Conservation (phyloP, 2,329 filamentous ascomycete genomes). For the Cytospora schulzeri region DNA sequence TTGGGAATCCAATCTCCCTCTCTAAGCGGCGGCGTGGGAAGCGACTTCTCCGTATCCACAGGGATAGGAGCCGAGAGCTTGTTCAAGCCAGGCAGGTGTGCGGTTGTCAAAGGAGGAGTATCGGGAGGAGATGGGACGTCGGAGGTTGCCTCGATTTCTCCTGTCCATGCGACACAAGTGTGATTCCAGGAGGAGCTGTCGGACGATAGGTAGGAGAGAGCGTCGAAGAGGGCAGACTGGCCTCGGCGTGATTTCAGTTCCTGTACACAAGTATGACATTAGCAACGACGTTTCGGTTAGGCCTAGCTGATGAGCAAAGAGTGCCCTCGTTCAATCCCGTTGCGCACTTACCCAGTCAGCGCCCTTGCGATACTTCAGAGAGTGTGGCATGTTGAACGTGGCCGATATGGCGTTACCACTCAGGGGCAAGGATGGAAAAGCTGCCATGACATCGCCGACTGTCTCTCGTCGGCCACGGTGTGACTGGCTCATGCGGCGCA, state of each 20-base stretch:
- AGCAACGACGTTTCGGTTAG: background rate
- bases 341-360: conserved; percentile 59
- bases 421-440: conserved; percentile 58
- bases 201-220: conserved; percentile 86
- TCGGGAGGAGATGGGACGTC: conserved; percentile 50
- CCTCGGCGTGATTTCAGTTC: conserved; percentile 77
- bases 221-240: conserved; percentile 90
- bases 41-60: conserved; percentile 55
- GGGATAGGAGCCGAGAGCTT: conserved; percentile 80
- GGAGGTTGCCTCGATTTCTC: conserved; percentile 67
- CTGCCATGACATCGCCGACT: conserved; percentile 56
- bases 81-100: conserved; percentile 62
- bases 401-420: conserved; percentile 69
- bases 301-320: background rate
- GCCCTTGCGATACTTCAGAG: conserved; percentile 59
- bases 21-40: conserved; percentile 57
- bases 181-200: conserved; percentile 84
- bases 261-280: conserved; percentile 44
- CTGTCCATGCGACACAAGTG: conserved; percentile 92
- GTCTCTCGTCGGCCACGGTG: conserved; percentile 49
- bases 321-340: background rate
- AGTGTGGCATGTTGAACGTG: conserved; percentile 65
- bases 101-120: conserved; percentile 52
- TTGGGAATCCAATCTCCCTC: conserved; percentile 73
- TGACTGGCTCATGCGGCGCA: conserved; percentile 49